Percentiles rank a stretch among this genome's conserved stretches.
phyloP scores from a whole-genome alignment of 176 grass and related monocot species.

The Musa itinerans region DNA sequence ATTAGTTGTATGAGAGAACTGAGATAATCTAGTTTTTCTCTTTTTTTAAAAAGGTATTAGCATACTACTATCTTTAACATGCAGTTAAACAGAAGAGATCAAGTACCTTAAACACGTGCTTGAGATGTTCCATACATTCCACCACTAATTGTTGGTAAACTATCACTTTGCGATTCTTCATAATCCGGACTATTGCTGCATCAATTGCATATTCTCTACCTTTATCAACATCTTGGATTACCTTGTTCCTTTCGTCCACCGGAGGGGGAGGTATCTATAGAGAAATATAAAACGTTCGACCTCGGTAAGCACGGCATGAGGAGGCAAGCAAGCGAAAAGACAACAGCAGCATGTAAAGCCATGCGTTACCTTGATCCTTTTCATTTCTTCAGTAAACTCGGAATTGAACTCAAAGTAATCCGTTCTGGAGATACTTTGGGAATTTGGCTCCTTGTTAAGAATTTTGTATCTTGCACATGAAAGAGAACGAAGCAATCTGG shows the following conservation, averaged over 20 bases:
- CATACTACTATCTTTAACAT: too few species aligned
- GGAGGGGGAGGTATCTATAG: conserved; percentile 72
- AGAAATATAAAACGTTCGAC: background rate
- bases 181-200: conserved; percentile 87
- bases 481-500: conserved; percentile 90
- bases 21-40: too few species aligned
- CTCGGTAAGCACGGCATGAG: too few species aligned
- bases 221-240: conserved; percentile 90
- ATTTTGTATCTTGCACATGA: conserved; percentile 97
- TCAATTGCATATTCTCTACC: conserved; percentile 82
- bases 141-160: conserved; percentile 60
- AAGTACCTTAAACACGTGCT: conserved; percentile 38
- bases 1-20: too few species aligned
- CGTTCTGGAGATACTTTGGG: conserved; percentile 62
- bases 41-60: background rate
- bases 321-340: background rate
- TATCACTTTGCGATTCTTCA: conserved; percentile 87
- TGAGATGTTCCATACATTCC: conserved; percentile 87
- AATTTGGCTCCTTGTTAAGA: conserved; percentile 77
- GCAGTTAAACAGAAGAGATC: background rate
- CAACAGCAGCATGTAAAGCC: background rate
- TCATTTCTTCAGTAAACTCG: conserved; percentile 12
- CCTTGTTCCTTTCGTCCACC: conserved; percentile 94
- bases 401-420: conserved; percentile 27
- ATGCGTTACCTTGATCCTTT: conserved; percentile 15